Evolutionary conservation across 805 yeast genomes (phyloP), one percentile per base, ranked within the genome.

Genomic region (Tetrapisispora pingtungensis): DNA sequence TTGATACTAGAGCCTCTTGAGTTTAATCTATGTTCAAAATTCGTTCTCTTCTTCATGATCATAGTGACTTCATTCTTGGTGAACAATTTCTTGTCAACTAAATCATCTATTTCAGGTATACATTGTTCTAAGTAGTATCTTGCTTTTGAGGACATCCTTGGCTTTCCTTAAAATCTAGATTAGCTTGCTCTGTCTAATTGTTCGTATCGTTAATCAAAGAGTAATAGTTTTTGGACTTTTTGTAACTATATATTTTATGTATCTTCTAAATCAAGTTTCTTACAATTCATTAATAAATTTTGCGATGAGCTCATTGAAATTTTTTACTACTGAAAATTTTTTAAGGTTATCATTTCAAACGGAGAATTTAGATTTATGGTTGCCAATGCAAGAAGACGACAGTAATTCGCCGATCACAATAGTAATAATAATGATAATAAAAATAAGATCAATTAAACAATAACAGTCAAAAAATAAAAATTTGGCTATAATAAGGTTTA

Each of bases 11-110:
- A 77, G 1, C 93, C 95, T 63, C 97, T 74, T 36, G 95, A 85
- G 37, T 77, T 75, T 43, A 93, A 76, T 46, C 95, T 68, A 62
- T 93, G 96, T 65, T 93, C 99, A 56, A 88, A 93, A 65, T 89
- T 97, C 0, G 97, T 90, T 67, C 98, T 76, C 59, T 88, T 77
- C 66, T 93, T 81, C 87, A 90, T 86, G 43, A 93, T 82, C 69
- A 75, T 73, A 34, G 81, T 79, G 51, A 88, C 78, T 65, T 93
- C 98, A 53, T 75, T 76, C 54, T 84, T 84, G 35, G 79, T 81
- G 62, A 93, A 93, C 5, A 93, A 70, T 3, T 88, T 88, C 56
- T 85, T 82, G 46, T 76, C 76, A 47, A 81, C 79, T 30, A 93
- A 74, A 56, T 90, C 98, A 56, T 89, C 90, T 44, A 93, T 72